phyloP scores from a whole-genome alignment of 768 basidiomycete species.

The Tylopilus plumbeoviolaceoides region DNA sequence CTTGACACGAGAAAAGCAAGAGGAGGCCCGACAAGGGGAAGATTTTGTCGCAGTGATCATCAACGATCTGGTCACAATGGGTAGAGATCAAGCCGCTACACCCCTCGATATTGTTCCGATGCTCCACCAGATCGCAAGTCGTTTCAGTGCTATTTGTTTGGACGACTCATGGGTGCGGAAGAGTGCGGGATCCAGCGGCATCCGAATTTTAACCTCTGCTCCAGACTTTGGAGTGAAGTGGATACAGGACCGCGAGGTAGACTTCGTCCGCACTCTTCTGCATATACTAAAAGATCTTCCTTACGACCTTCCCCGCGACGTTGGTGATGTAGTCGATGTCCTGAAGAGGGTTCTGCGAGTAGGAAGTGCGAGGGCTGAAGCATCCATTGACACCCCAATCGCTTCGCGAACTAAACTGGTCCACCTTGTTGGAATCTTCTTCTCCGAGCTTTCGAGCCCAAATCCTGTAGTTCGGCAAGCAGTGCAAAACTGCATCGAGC shows the following conservation, averaged over 20 bases:
- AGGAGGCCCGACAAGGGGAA: conserved; percentile 58
- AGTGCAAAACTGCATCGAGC: conserved; percentile 73
- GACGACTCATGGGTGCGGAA: conserved; percentile 90
- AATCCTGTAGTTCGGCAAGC: conserved; percentile 82
- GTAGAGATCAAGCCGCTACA: conserved; percentile 41
- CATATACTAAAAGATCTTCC: conserved; percentile 95
- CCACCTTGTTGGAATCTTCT: conserved; percentile 77
- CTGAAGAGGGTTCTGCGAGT: conserved; percentile 63
- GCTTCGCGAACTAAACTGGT: conserved; percentile 52
- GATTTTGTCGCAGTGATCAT: conserved; percentile 60
- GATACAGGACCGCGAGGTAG: conserved; percentile 83
- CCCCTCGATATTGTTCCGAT: conserved; percentile 59
- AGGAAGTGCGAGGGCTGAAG: conserved; percentile 48
- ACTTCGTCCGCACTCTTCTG: conserved; percentile 84
- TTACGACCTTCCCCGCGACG: conserved; percentile 77
- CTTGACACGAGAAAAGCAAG: conserved; percentile 59
- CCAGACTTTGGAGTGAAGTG: conserved; percentile 71
- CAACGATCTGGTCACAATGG: conserved; percentile 59
- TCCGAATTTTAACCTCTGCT: conserved; percentile 72
- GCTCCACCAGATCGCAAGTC: conserved; percentile 76
- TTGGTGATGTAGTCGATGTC: conserved; percentile 75
- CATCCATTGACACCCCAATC: conserved; percentile 39
- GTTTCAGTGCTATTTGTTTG: conserved; percentile 82
- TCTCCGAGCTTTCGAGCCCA: conserved; percentile 83
- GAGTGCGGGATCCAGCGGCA: conserved; percentile 83